Evolutionary conservation across 2,329 filamentous ascomycete genomes (phyloP).

Genomic region (Trichoderma sp.): DNA sequence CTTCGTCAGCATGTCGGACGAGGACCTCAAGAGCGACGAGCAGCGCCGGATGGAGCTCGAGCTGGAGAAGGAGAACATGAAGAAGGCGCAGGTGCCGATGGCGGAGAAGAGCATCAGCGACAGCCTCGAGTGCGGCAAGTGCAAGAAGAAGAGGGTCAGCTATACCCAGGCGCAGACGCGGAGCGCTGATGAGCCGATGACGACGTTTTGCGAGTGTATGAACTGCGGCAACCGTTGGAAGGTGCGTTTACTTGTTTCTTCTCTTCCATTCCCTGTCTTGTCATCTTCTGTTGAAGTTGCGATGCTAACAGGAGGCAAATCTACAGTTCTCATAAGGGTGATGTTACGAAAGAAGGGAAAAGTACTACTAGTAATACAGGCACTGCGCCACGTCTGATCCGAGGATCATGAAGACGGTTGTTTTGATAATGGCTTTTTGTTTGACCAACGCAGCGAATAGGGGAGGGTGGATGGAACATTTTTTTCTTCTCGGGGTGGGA

Average conservation of each 20-base stretch:
- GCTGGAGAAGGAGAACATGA: conserved; percentile 91
- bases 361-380: not conserved
- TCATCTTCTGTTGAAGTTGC: too few relatives aligned
- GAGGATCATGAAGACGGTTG: not conserved
- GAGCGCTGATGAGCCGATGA: conserved; percentile 91
- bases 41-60: conserved; percentile 74
- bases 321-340: conserved; percentile 16
- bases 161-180: conserved; percentile 96
- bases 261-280: too few relatives aligned
- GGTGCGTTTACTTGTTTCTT: conserved; percentile 48
- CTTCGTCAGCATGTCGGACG: conserved; percentile 85
- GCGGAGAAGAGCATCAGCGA: conserved; percentile 88
- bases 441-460: conserved; percentile 7
- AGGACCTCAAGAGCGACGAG: conserved; percentile 88
- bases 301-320: not conserved
- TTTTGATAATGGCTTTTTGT: conserved; percentile 11
- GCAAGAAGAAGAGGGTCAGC: conserved; percentile 89
- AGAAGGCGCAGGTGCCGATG: conserved; percentile 92
- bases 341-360: not conserved
- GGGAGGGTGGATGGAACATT: conserved; percentile 4
- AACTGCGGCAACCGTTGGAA: conserved; percentile 73
- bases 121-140: conserved; percentile 86
- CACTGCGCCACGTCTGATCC: not conserved
- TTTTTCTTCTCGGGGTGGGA: conserved; percentile 22
- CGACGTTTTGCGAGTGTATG: conserved; percentile 73